Base-by-base conservation (phyloP, 495 filamentous ascomycete genomes). In the Chaetomium tenue region DNA sequence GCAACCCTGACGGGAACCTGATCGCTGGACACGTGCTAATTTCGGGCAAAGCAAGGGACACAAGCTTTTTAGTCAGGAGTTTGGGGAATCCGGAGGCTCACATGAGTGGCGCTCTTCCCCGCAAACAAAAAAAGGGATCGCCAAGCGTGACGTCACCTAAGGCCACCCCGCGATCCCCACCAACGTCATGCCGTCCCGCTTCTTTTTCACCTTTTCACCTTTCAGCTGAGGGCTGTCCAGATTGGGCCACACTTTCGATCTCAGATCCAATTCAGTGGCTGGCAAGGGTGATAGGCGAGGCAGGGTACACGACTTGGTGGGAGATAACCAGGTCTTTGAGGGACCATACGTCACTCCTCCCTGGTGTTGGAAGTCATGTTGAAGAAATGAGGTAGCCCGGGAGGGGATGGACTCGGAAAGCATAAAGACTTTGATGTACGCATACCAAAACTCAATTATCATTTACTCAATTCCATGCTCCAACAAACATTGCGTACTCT, bases 161-260 rank as follows among this genome's bases (percentile, higher is more conserved):
- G 8, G n/a, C 39, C 20, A 7, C 52, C 26, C 39, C 61, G 8
- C 39, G 33, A 37, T 37, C 11, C 33, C 33, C 33, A 37, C 6
- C 25, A 56, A 63, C 57, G 57, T 60, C 57, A 63, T 30, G 48
- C 20, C 60, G 20, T 55, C 30, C 60, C 59, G 46, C 20, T 23
- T 33, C 26, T 30, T 37, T 37, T 37, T 37, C 33, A 37, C 33
- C 33, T 37, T 37, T 37, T 37, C 33, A 37, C 33, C 33, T 1
- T 37, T 37, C 33, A 37, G 33, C 33, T 37, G 33, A 37, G 33
- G 8, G 8, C 33, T 37, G 33, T 37, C 3, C 33, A 11, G 5
- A 9, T 37, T 37, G 33, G 9, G 33, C 33, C 33, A 37, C 9
- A 22, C 51, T 54, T 33, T 54, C 16, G n/a, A 18, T 37, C 18